These are phyloP conservation scores for Tricladium varicosporioides DNA, from an alignment of 2,329 filamentous ascomycete species.

Conservation along the genomic window DNA sequence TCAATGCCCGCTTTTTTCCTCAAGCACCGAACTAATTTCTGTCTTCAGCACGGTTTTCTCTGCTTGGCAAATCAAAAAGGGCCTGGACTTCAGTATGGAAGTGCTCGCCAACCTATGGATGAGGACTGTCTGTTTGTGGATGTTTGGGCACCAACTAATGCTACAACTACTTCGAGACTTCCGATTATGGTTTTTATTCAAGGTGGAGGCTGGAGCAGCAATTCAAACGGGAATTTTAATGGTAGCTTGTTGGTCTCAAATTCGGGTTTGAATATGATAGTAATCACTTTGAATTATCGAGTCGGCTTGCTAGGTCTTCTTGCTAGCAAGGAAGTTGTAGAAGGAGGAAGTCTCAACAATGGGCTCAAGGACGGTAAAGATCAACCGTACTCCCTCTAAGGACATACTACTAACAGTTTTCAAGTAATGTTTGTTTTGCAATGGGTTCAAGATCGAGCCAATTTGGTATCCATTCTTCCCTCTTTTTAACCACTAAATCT, in stretches of 20 bases:
- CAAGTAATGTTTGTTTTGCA: constrained; percentile 12
- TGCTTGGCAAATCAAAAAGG: constrained; percentile 15
- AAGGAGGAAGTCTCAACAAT: constrained; percentile 57
- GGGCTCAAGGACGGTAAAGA: constrained; percentile 39
- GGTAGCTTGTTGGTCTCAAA: constrained; percentile 59
- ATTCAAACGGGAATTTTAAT: constrained; percentile 53
- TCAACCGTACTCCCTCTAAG: not conserved
- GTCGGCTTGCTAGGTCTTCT: constrained; percentile 72
- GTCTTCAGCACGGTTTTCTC: constrained; percentile 16
- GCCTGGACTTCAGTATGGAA: constrained; percentile 12
- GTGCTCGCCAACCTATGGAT: constrained; percentile 32
- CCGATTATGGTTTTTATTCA: constrained; percentile 61
- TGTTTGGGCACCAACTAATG: constrained; percentile 53
- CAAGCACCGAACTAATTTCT: not conserved
- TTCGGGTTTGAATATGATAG: constrained; percentile 57
- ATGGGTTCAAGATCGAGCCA: constrained; percentile 9
- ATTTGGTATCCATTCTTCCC: constrained; percentile 1
- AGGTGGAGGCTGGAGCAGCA: constrained; percentile 56
- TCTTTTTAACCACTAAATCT: not conserved
- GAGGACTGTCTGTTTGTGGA: constrained; percentile 70
- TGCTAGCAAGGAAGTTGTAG: constrained; percentile 49
- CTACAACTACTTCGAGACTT: constrained; percentile 40
- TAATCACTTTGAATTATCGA: constrained; percentile 72
- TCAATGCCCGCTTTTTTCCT: no score
- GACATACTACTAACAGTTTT: not conserved